A percentile compares a stretch with the other conserved stretches of the same genome.
Conservation (phyloP, 257 asterid genomes). For the Penstemon barbatus region DNA sequence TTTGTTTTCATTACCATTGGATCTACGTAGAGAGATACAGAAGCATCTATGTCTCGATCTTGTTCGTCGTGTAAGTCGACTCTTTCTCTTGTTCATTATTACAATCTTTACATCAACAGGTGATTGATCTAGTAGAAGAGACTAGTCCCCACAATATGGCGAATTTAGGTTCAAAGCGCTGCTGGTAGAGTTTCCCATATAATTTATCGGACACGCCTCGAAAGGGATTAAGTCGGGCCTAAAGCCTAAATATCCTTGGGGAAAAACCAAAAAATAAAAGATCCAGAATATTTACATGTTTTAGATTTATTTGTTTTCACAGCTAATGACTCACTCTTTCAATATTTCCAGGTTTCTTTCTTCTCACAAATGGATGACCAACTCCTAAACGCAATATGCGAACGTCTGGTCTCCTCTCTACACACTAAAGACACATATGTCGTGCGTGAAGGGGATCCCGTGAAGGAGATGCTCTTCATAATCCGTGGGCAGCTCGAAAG, state of each 20-base stretch:
- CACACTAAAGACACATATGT: conserved; percentile 71
- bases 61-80: conserved; percentile 78
- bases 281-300: not conserved
- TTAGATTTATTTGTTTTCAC: not conserved
- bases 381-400: conserved; percentile 86
- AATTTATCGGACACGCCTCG: no score
- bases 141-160: no score
- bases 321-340: conserved; percentile 4
- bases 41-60: conserved; percentile 85
- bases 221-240: no score
- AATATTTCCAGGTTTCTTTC: conserved; percentile 63
- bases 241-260: no score
- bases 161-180: no score
- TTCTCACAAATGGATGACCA: conserved; percentile 91
- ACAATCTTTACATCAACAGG: no score
- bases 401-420: conserved; percentile 79
- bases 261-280: no score
- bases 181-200: no score
- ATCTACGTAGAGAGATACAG: conserved; percentile 71
- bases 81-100: not conserved
- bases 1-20: conserved; percentile 65
- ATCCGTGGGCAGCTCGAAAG: conserved; percentile 86
- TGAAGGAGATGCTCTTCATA: conserved; percentile 80
- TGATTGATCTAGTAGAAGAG: no score
- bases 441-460: conserved; percentile 89